Base-by-base conservation (phyloP, 192 early-diverging fungal genomes). In the Backusella liffmaniae region DNA sequence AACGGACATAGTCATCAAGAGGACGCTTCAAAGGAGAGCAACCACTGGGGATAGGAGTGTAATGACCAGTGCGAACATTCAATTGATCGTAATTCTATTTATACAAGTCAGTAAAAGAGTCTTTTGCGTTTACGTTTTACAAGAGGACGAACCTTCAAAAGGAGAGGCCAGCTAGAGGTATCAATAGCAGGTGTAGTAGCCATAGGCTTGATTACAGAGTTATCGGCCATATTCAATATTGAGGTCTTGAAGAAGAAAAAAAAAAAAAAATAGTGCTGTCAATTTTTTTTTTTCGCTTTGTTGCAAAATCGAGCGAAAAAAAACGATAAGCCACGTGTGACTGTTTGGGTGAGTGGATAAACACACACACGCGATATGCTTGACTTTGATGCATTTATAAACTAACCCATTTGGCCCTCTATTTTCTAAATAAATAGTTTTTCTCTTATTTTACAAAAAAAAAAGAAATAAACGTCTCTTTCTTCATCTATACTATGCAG, bases 41-140 rank as follows among this genome's bases (percentile, higher is more conserved):
- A 51, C 98, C 96, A 66, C 88, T 91, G 29, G 96, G 96, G 75
- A 99, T 97, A 67, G 98, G 98, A 56, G 98, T 99, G 88, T 98
- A 99, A 87, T 99, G 97, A 59, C 91, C 94, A 34, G 98, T 97
- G 79, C 98, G 90, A 77, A 99, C 95, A 76, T 98, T 94, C 76
- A 99, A 90, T 86, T 97, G 95, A 86, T 98, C 97, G 85, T 93
- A 98, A 91, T 96, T 96, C 91, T 93, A 80, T 37, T 37, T n/a
- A 29, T 2, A 36, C 3, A 34, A 71, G n/a, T 70, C 37, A 39
- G 37, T 10, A 2, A 37, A 37, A 39, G 37, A 10, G 10, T 39
- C 37, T 12, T 39, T 39, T 39, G 9, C 7, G 37, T 39, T 37
- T 30, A 30, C 30, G 30, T 30, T 32, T 32, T 32, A 32, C 3